Evolutionary conservation across 169 alveolate genomes (phyloP).

Genomic region (Eimeria maxima): DNA sequence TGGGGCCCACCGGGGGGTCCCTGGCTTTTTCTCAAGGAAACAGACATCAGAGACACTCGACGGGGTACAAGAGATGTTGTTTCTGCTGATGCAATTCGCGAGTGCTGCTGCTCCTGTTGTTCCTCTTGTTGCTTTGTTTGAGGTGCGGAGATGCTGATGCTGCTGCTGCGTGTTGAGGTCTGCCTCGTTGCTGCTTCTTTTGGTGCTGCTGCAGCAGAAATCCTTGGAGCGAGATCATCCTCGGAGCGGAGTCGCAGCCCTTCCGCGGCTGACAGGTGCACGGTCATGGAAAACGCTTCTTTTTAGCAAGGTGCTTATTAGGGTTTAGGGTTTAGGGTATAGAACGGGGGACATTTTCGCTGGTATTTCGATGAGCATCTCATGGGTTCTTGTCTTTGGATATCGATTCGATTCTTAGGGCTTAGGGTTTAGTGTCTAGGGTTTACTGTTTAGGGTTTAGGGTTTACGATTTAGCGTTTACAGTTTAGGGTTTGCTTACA

Average conservation of each 20-base stretch:
- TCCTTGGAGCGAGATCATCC: background rate
- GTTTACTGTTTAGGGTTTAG: conserved; percentile 11
- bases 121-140: background rate
- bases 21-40: conserved; percentile 90
- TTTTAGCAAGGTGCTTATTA: background rate
- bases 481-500: conserved; percentile 21
- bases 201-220: conserved; percentile 39
- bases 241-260: background rate
- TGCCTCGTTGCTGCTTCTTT: conserved; percentile 1
- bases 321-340: conserved; percentile 40
- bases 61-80: conserved; percentile 91
- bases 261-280: background rate
- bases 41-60: conserved; percentile 88
- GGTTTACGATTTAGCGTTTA: background rate
- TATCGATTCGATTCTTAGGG: background rate
- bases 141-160: background rate
- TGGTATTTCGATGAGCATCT: background rate
- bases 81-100: background rate
- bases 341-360: background rate
- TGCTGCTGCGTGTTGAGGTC: background rate
- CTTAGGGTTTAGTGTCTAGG: conserved; percentile 32
- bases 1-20: conserved; percentile 86
- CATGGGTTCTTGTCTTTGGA: background rate
- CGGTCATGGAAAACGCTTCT: background rate
- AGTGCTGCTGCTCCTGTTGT: background rate